Base-by-base conservation (phyloP, 2,329 filamentous ascomycete genomes). In the Diplodia corticola region DNA sequence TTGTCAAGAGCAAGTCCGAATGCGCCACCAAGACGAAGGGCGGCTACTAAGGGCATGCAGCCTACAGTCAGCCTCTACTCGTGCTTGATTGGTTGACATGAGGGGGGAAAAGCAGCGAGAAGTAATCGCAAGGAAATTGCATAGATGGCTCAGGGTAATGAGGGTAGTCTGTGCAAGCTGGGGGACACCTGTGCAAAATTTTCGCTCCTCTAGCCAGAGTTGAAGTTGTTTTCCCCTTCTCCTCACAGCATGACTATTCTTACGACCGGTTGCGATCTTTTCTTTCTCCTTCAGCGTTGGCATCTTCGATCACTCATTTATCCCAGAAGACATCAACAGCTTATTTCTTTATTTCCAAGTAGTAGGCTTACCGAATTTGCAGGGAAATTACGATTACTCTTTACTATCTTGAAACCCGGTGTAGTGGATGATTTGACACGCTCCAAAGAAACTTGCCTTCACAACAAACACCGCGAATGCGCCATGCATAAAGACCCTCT, bases 11-110 rank as follows among this genome's bases (percentile, higher is more conserved):
- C 1, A 70, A 69, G 59, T 69, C 68, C 0, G 53, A 67, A 12
- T 74, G 73, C 70, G 59, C 65, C 13, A 72, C 71, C 40, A 69
- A 70, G 54, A 60, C 53, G n/a, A 28, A 35, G 26, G 64, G 54
- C 51, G 64, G 54, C 53, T 65, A 28, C 20, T 65, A 65, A 60
- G 30, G 40, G 44, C 20, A n/a, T 13, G 10, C 24, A 24, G 48
- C 22, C 4, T 50, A 5, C 1, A 28, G 9, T 33, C 17, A 15
- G 24, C 7, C 28, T 3, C 24, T n/a, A n/a, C 26, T 51, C 12
- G 28, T 28, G 24, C 24, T 17, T 28, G 6, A 10, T 20, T 20
- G 9, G n/a, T 3, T 13, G 15, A 20, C 30, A 44, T 20, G 40
- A 20, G n/a, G 6, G 40, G 15, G 17, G n/a, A 44, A 44, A 44